Base-by-base conservation (phyloP, 495 filamentous ascomycete species). In the Penicillium coprophilum region DNA sequence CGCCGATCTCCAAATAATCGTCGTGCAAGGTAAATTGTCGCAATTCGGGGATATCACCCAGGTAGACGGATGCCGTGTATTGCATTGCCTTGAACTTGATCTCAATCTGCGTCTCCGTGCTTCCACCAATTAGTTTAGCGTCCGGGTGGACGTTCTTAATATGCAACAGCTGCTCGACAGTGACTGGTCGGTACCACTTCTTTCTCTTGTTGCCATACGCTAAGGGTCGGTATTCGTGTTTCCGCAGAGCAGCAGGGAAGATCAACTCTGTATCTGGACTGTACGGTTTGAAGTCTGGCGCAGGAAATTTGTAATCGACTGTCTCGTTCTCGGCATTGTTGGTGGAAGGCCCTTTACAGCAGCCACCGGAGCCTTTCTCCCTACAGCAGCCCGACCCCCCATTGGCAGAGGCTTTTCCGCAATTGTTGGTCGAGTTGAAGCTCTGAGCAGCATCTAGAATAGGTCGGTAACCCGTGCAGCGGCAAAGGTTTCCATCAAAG, bases 41-140 rank as follows among this genome's bases (percentile, higher is more conserved):
- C 43, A 98, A 74, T 71, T 97, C 94, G 1, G 89, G 76, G 59
- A 98, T 96, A 65, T 98, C 94, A 24, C 92, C 92, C 13, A 97
- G 85, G 66, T 88, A 97, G 1, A 98, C 92, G 0, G 91, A 97
- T 6, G 87, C 84, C 11, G 85, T 82, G 68, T 96, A 98, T 62
- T 91, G 85, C 82, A 95, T 85, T 2, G 85, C 90, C 77, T 98
- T 97, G 80, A 98, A 98, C 67, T 96, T 97, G 72, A 96, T 87
- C 71, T 98, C 94, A 50, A 98, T 97, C 69, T 97, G 94, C 0
- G 93, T 97, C 72, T 98, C 94, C 4, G 91, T 96, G 68, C 91
- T 96, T 40, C 94, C 94, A 24, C 92, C 93, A 57, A 98, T 96
- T 55, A 98, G 81, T 72, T 98, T 98, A 2, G 93, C 90, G 6